A percentile compares a stretch with the other conserved stretches of the same genome.
Conservation (phyloP, 176 grass and related monocot genomes). For the Miscanthus lutarioriparius region DNA sequence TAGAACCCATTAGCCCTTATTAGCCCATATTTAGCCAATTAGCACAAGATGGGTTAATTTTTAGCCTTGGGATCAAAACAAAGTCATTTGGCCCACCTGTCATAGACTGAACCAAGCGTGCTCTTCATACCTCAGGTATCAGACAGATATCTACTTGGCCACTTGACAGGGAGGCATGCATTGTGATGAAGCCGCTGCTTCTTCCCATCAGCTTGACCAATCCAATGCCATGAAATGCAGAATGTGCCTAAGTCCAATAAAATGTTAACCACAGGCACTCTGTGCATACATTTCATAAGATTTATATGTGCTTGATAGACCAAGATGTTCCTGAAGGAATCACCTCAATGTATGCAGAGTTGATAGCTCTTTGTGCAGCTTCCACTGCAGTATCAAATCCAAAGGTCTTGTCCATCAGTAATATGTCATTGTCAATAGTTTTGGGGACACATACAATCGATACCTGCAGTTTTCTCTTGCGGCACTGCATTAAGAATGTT, state of each 20-base stretch:
- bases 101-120: neutral
- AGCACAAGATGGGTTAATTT: neutral
- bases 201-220: slow-evolving; percentile 95
- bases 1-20: neutral
- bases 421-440: slow-evolving; percentile 98
- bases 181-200: slow-evolving; percentile 96
- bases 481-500: slow-evolving; percentile 58
- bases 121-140: slow-evolving; percentile 80
- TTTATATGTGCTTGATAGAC: neutral
- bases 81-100: neutral
- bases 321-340: slow-evolving; percentile 27
- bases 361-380: slow-evolving; percentile 95
- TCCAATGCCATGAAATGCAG: slow-evolving; percentile 94
- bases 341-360: slow-evolving; percentile 99
- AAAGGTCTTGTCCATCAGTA: slow-evolving; percentile 98
- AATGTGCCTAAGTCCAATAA: slow-evolving; percentile 62
- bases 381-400: slow-evolving; percentile 99
- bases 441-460: slow-evolving; percentile 84
- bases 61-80: neutral
- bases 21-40: neutral
- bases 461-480: slow-evolving; percentile 89
- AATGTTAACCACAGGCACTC: slow-evolving; percentile 1
- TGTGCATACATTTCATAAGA: slow-evolving; percentile 10
- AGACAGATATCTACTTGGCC: slow-evolving; percentile 94
- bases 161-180: slow-evolving; percentile 97